Conservation (phyloP, 495 filamentous ascomycete species). For the Neurospora tetraspora region DNA sequence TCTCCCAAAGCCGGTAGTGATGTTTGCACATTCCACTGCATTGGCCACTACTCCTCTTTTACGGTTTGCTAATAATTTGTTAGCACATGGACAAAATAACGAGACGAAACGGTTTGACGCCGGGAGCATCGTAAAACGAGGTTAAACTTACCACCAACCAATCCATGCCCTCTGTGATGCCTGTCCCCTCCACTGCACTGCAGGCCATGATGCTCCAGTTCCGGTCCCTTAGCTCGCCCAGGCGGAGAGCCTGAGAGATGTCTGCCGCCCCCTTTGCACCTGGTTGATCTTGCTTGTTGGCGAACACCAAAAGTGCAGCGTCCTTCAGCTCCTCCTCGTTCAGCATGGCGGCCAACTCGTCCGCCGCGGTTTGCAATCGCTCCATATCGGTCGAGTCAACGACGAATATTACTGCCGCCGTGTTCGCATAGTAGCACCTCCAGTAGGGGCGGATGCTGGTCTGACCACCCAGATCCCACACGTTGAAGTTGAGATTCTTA, state of each 20-base stretch:
- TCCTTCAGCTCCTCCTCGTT: constrained; percentile 94
- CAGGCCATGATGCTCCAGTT: constrained; percentile 99
- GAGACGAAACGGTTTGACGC: too few species aligned
- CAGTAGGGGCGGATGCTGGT: constrained; percentile 96
- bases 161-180: constrained; percentile 95
- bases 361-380: constrained; percentile 79
- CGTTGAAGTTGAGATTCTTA: constrained; percentile 95
- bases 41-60: constrained; percentile 29
- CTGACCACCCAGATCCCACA: constrained; percentile 97
- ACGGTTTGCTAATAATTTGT: constrained; percentile 36
- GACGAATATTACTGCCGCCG: constrained; percentile 97
- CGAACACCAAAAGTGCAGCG: constrained; percentile 86
- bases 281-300: constrained; percentile 98
- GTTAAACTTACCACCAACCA: constrained; percentile 86
- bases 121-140: neutral
- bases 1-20: neutral
- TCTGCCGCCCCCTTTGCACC: constrained; percentile 94
- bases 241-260: constrained; percentile 81
- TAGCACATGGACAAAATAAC: constrained; percentile 2
- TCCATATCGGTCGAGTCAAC: constrained; percentile 97
- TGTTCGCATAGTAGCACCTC: constrained; percentile 99
- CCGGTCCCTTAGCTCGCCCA: constrained; percentile 84
- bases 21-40: neutral
- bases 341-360: constrained; percentile 89
- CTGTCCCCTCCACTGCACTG: constrained; percentile 89